A percentile compares a stretch with the other conserved stretches of the same genome.
phyloP scores from a whole-genome alignment of 2,329 filamentous ascomycete genomes.

The Cladosporium sp. region DNA sequence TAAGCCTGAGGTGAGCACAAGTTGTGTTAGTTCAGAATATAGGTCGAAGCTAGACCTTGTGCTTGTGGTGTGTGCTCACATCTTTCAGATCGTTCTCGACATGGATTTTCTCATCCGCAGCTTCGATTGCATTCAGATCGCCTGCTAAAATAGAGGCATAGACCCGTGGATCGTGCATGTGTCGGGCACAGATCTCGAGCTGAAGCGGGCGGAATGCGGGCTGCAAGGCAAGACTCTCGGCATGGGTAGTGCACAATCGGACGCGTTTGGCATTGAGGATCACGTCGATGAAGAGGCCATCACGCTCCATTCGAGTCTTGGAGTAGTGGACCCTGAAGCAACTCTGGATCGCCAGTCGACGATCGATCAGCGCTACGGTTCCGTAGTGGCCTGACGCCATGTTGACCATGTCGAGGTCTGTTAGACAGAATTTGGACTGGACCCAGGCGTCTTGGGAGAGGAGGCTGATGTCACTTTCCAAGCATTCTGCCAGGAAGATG shows the following conservation, averaged over 20 bases:
- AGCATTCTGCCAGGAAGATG: conserved; percentile 54
- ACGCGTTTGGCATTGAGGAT: conserved; percentile 32
- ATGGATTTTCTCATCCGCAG: conserved; percentile 49
- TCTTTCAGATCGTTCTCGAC: conserved; percentile 48
- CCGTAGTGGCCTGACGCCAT: conserved; percentile 50
- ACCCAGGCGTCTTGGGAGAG: conserved; percentile 48
- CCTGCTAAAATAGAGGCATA: conserved; percentile 45
- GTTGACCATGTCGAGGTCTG: conserved; percentile 40
- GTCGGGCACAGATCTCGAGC: conserved; percentile 40
- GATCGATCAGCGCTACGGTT: conserved; percentile 51
- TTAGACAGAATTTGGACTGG: conserved; percentile 44
- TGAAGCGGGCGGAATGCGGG: conserved; percentile 50
- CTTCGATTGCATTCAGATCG: conserved; percentile 57
- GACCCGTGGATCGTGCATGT: conserved; percentile 39
- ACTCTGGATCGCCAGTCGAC: conserved; percentile 39
- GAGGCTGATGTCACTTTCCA: conserved; percentile 40
- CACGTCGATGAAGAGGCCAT: conserved; percentile 55
- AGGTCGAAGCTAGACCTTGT: background rate
- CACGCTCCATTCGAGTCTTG: conserved; percentile 47
- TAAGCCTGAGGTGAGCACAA: background rate
- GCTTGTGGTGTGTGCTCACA: conserved; percentile 24
- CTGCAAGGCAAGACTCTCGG: conserved; percentile 50
- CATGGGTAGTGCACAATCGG: conserved; percentile 54
- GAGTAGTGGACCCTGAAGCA: conserved; percentile 51
- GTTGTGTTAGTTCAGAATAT: background rate